phyloP scores from a whole-genome alignment of 257 asterid species.

The Scutellaria barbata region DNA sequence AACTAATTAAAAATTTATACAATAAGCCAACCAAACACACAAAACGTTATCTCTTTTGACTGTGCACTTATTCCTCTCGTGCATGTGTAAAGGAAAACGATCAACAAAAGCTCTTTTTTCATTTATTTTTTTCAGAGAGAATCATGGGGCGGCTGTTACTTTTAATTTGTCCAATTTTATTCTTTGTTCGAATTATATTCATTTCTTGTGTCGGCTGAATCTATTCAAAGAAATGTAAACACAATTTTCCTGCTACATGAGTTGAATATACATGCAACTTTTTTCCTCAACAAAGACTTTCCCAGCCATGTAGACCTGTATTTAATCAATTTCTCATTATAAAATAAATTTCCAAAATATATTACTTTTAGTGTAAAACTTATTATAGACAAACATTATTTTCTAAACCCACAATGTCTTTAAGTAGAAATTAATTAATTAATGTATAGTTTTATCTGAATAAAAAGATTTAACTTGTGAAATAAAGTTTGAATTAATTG shows the following conservation, averaged over 20 bases:
- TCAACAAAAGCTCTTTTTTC: constrained; percentile 2
- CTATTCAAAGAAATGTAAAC: constrained; percentile 23
- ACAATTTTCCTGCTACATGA: constrained; percentile 23
- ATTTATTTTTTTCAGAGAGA: constrained; percentile 11
- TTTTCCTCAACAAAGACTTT: constrained; percentile 18
- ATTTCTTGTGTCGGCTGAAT: constrained; percentile 34
- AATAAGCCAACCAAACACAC: too few relatives aligned
- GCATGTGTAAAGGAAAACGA: neutral
- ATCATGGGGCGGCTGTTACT: constrained; percentile 33
- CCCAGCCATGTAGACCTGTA: neutral
- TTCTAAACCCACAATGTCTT: too few relatives aligned
- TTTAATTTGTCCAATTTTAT: neutral
- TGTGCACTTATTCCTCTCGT: too few relatives aligned
- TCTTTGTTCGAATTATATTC: neutral
- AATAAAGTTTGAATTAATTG: neutral
- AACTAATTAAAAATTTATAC: too few relatives aligned
- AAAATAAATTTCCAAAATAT: too few relatives aligned
- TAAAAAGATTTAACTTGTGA: neutral
- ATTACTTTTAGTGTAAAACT: too few relatives aligned
- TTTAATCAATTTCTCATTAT: neutral
- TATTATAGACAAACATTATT: too few relatives aligned
- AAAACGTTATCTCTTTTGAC: too few relatives aligned
- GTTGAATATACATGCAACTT: constrained; percentile 19
- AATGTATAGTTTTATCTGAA: neutral
- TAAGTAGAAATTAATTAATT: neutral